Evolutionary conservation across 2,329 filamentous ascomycete genomes (phyloP), one percentile per base, ranked within the genome.

Genomic region (Colletotrichum simmondsii): DNA sequence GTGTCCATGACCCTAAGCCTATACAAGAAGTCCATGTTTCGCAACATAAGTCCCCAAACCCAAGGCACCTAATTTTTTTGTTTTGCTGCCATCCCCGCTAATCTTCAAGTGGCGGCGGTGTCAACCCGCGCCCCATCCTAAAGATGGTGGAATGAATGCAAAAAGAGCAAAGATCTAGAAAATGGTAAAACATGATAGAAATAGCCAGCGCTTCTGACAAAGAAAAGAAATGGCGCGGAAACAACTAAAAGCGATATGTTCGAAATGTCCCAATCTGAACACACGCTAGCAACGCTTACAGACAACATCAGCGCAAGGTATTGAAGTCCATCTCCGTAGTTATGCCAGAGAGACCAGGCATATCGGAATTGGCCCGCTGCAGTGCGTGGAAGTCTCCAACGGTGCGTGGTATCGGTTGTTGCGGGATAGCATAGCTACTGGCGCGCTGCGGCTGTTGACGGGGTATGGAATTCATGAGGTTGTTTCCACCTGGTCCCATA

Each of bases 321-420:
- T 66, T 66, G 35, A 75, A 75, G 37, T 75, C 73, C 73, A 75
- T 75, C 26, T 75, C 75, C 8, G 61, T 26, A 3, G 24, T 32
- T 59, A 75, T 74, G 54, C 73, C 59, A 8, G 73, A 64, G 58
- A 75, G 63, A 37, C 65, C 70, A 2, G 70, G 71, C 52, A 73
- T 81, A 54, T 87, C 86, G 0, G 84, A 81, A 65, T 83, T 85
- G 12, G 83, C 81, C 52, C 87, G 80, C 69, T 88, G 87, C 2
- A 89, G 76, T 1, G 84, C 83, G 30, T 89, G 87, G 63, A 88
- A 89, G 62, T 88, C 86, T 3, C 83, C 85, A 0, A 87, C 83
- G 1, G 85, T 85, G 59, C 84, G 81, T 2, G 81, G 80, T 69
- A 87, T 79, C 26, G 80, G 80, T 5, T 78, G 76, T 22, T 83